These are phyloP conservation scores for Ophidiomyces ophidiicola DNA, from an alignment of 2,329 filamentous ascomycete genomes.

Conservation along the genomic window DNA sequence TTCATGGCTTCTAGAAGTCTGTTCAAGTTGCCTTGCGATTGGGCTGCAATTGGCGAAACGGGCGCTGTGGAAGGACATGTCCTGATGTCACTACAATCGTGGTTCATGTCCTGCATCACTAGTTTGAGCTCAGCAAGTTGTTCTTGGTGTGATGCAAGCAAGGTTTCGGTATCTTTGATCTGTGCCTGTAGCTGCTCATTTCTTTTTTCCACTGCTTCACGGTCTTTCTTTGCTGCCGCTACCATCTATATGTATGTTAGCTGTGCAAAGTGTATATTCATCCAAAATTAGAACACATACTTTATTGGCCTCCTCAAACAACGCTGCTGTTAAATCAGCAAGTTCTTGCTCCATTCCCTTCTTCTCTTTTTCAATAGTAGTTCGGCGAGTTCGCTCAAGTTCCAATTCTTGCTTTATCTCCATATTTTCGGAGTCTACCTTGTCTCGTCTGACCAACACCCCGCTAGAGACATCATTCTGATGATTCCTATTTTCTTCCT, in stretches of 20 bases:
- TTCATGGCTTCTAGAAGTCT: conserved; percentile 51
- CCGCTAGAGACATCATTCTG: conserved; percentile 59
- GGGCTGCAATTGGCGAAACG: conserved; percentile 60
- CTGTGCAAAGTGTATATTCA: neutral
- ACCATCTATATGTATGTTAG: conserved; percentile 55
- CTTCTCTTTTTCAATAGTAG: conserved; percentile 62
- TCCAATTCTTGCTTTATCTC: conserved; percentile 46
- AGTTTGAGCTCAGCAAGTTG: conserved; percentile 82
- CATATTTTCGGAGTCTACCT: conserved; percentile 60
- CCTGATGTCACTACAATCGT: conserved; percentile 57
- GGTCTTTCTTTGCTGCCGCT: conserved; percentile 71
- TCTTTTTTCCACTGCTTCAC: conserved; percentile 66
- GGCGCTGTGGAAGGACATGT: conserved; percentile 58
- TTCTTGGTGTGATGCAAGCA: conserved; percentile 83
- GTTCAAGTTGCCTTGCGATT: conserved; percentile 39
- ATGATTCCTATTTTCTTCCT: conserved; percentile 56
- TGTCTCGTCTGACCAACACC: conserved; percentile 60
- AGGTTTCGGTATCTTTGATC: conserved; percentile 69
- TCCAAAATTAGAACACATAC: conserved; percentile 27
- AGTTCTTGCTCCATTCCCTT: conserved; percentile 84
- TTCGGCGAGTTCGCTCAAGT: conserved; percentile 54
- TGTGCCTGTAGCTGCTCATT: conserved; percentile 81
- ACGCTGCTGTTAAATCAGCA: conserved; percentile 73
- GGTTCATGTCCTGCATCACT: conserved; percentile 78
- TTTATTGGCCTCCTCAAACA: conserved; percentile 97